Evolutionary conservation across 306 rosid genomes (phyloP), one percentile per base, ranked within the genome.

Genomic region (Malus sylvestris): DNA sequence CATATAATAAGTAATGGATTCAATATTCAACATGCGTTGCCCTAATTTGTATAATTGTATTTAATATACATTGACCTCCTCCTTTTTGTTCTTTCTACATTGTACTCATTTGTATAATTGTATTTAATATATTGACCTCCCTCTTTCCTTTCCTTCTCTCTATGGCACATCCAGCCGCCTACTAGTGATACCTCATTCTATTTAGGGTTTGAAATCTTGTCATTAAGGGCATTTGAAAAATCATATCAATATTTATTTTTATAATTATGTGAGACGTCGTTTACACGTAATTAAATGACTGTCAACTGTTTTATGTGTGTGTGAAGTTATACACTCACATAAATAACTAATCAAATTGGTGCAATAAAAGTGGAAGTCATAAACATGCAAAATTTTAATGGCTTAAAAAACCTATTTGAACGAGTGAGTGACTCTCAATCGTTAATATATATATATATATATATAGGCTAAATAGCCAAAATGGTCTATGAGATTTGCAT

Each of bases 1-100:
- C 10, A 2, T 7, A 38, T 38, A 38, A 38, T 38, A 33, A 57
- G 33, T 23, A 8, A 27, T 55, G 79, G 55, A 51, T 15, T 51
- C 55, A 15, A 15, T 25, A 20, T 51, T 76, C 66, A 71, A 79
- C 79, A 59, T 58, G 68, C 40, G 40, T 38, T 45, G 70, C 64
- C 58, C 44, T 67, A 66, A 5, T 49, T 25, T 74, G 16, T 40
- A 14, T 38, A 51, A 5, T 51, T 51, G 55, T 4, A 15, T 51
- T 16, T 51, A 51, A 51, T 16, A 51, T 15, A 5, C 16, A 51
- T 51, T 18, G 55, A 51, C 55, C 3, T 16, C 20, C 20, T 6
- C 0, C 18, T 14, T 14, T 46, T 46, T 5, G 5, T 1, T 45
- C 6, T 12, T 45, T 45, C 16, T 32, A 14, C 19, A 1, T 14